A percentile compares a stretch with the other conserved stretches of the same genome.
phyloP scores from a whole-genome alignment of 179 eudicot genomes.

The Pouteria campechiana region DNA sequence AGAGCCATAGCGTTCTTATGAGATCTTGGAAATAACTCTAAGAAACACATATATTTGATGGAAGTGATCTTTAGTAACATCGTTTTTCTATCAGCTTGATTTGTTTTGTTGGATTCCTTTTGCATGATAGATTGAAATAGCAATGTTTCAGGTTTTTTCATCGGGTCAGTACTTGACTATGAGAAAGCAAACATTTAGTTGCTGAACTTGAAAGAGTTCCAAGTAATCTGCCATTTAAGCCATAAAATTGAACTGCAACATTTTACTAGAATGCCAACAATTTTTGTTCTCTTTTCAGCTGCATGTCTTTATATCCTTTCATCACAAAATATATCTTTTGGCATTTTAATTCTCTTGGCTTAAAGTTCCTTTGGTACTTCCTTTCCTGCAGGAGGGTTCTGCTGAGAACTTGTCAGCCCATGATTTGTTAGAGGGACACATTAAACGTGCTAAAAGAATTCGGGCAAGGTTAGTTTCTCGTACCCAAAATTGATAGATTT shows the following conservation, averaged over 20 bases:
- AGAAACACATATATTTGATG: no score
- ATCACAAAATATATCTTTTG: background rate
- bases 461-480: conserved; percentile 59
- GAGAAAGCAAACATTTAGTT: no score
- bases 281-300: background rate
- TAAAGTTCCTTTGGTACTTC: background rate
- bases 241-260: background rate
- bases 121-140: no score
- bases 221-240: background rate
- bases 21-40: no score
- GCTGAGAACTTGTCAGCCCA: conserved; percentile 30
- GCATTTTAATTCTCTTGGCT: background rate
- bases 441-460: conserved; percentile 73
- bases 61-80: no score
- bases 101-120: no score
- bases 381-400: conserved; percentile 33
- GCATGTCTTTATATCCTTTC: background rate
- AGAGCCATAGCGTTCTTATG: no score
- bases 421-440: conserved; percentile 51
- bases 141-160: no score
- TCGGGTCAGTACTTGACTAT: no score
- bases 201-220: background rate
- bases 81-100: no score
- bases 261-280: background rate
- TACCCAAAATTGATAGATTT: no score